Evolutionary conservation across 345 rosid species (phyloP).

Genomic region (Eucalyptus cloeziana): DNA sequence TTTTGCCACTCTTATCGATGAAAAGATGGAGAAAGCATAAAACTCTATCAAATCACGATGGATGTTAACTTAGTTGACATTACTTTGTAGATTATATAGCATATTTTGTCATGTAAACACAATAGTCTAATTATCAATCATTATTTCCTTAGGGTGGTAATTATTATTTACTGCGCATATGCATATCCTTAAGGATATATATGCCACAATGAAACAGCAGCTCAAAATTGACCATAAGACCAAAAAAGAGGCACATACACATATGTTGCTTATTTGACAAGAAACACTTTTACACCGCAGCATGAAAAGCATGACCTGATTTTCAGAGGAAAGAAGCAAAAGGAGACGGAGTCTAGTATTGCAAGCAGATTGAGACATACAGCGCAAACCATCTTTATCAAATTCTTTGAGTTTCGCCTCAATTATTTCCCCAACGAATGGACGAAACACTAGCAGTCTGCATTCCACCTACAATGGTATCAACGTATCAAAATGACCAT

Average conservation of each 20-base stretch:
- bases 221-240: not conserved
- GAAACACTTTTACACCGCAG: not conserved
- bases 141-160: not conserved
- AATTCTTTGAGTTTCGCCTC: slow-evolving; percentile 69
- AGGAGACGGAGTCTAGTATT: not conserved
- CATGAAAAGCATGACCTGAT: not conserved
- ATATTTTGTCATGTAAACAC: not conserved
- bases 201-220: not conserved
- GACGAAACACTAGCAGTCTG: slow-evolving; percentile 76
- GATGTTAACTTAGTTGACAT: not conserved
- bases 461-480: slow-evolving; percentile 44
- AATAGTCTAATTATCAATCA: not conserved
- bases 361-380: slow-evolving; percentile 28
- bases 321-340: not conserved
- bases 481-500: not conserved
- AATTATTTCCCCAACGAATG: slow-evolving; percentile 80
- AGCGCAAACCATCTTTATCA: slow-evolving; percentile 51
- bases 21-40: not conserved
- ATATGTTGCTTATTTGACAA: not conserved
- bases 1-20: not conserved
- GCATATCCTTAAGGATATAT: not conserved
- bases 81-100: not conserved
- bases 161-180: not conserved
- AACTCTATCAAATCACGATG: not conserved
- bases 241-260: not conserved